Evolutionary conservation across 148 eudicot species (phyloP).

Genomic region (Rhododendron vialii): DNA sequence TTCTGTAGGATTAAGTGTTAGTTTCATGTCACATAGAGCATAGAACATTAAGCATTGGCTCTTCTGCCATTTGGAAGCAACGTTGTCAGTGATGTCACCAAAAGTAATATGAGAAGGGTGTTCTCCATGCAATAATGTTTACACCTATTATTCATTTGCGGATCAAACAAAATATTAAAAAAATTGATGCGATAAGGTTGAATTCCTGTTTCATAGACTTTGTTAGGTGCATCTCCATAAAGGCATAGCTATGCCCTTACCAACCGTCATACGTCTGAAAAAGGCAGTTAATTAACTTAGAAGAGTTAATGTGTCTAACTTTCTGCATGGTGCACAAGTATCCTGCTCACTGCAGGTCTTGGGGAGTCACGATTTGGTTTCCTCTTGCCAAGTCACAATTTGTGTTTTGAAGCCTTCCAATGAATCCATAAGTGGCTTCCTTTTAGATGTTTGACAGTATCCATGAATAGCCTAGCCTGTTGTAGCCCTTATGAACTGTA

Average conservation of each 20-base stretch:
- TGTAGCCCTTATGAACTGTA: background rate
- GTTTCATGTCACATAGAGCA: background rate
- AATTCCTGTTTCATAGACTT: background rate
- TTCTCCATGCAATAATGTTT: background rate
- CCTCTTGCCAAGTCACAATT: background rate
- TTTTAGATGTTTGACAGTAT: background rate
- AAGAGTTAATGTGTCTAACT: background rate
- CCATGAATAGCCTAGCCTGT: background rate
- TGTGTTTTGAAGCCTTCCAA: background rate
- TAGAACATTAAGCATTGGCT: background rate
- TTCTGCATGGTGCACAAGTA: background rate
- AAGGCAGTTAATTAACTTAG: background rate
- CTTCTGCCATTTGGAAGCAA: background rate
- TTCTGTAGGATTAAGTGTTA: background rate
- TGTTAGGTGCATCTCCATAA: background rate
- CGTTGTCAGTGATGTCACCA: background rate
- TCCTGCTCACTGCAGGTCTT: background rate
- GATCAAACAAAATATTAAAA: background rate
- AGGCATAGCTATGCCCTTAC: background rate
- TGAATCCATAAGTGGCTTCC: background rate
- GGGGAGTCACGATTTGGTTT: background rate
- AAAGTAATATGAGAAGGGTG: background rate
- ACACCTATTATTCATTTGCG: background rate
- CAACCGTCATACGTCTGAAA: background rate
- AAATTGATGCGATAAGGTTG: background rate